These are phyloP conservation scores for Datura wrightii DNA, from an alignment of 257 asterid genomes.

Conservation along the genomic window DNA sequence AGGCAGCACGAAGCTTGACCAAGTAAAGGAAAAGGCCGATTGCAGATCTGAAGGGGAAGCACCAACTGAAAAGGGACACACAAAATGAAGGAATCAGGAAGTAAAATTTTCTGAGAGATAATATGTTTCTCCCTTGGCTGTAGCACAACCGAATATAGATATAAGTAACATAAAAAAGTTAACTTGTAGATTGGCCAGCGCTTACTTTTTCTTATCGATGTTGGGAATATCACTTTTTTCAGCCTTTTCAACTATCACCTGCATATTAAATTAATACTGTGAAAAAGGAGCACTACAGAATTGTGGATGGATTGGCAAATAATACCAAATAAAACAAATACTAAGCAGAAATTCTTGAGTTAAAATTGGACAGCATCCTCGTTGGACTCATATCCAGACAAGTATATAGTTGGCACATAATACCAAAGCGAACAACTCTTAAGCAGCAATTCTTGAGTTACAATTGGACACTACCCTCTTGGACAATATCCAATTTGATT, in stretches of 20 bases:
- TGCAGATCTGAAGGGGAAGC: not conserved
- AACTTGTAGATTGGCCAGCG: not conserved
- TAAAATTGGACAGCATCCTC: not conserved
- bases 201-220: conserved; percentile 76
- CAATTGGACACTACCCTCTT: not conserved
- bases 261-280: conserved; percentile 24
- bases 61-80: not conserved
- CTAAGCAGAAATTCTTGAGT: not conserved
- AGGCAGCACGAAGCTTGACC: not conserved
- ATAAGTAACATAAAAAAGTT: not conserved
- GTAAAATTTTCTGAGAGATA: not conserved
- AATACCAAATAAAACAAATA: not conserved
- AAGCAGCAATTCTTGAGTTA: not conserved
- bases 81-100: not conserved
- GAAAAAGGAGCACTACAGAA: not conserved
- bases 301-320: not conserved
- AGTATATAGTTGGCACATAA: not conserved
- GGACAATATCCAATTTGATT: not conserved
- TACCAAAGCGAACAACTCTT: not conserved
- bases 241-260: conserved; percentile 82
- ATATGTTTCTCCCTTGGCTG: not conserved
- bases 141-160: not conserved
- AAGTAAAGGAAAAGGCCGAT: not conserved
- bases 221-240: conserved; percentile 72
- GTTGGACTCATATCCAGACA: not conserved